phyloP scores from a whole-genome alignment of 257 asterid species.

The Cynanchum wilfordii region DNA sequence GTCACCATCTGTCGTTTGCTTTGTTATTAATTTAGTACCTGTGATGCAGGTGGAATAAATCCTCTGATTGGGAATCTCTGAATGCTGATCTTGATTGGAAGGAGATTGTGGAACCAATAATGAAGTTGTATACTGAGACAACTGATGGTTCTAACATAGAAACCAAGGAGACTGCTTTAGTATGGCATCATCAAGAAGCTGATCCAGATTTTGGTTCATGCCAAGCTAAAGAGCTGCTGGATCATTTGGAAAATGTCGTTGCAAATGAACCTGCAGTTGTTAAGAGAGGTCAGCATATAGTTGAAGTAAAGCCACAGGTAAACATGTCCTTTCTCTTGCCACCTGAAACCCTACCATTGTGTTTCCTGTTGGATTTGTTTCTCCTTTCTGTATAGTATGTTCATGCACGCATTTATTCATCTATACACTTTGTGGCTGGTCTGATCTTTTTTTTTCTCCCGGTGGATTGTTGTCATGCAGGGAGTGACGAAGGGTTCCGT shows the following conservation, averaged over 20 bases:
- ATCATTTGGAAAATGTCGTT: slow-evolving; percentile 76
- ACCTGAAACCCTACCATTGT: not conserved
- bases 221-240: slow-evolving; percentile 77
- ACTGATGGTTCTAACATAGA: slow-evolving; percentile 89
- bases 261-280: slow-evolving; percentile 92
- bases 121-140: slow-evolving; percentile 74
- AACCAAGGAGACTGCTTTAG: slow-evolving; percentile 83
- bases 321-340: not conserved
- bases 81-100: slow-evolving; percentile 78
- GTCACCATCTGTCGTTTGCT: not conserved
- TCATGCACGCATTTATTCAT: not conserved
- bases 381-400: not conserved
- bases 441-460: not conserved
- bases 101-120: slow-evolving; percentile 73
- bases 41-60: slow-evolving; percentile 47
- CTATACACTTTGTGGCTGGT: not conserved
- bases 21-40: slow-evolving; percentile 9
- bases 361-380: not conserved
- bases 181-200: slow-evolving; percentile 86
- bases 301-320: slow-evolving; percentile 96
- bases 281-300: slow-evolving; percentile 81
- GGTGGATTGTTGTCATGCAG: slow-evolving; percentile 33
- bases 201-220: slow-evolving; percentile 89
- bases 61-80: slow-evolving; percentile 64
- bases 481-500: slow-evolving; percentile 89